Evolutionary conservation across 1,284 basidiomycete genomes (phyloP).

Genomic region (Cutaneotrichosporon sp.): DNA sequence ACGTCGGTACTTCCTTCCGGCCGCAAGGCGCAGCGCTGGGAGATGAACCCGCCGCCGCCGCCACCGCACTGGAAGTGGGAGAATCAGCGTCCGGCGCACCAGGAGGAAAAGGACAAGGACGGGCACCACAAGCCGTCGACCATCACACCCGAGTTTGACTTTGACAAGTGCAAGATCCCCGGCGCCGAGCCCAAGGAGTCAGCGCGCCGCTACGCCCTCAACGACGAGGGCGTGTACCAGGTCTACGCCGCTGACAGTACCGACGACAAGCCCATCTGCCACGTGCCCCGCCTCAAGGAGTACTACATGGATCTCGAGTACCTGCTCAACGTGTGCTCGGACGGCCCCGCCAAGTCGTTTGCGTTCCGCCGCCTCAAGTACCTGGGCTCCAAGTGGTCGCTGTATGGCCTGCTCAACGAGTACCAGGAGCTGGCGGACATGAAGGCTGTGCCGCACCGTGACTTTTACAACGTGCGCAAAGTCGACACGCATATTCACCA

Average conservation of each 20-base stretch:
- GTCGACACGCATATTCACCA: conserved; percentile 99
- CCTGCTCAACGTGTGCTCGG: conserved; percentile 74
- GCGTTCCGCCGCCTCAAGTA: conserved; percentile 91
- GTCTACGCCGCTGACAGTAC: conserved; percentile 54
- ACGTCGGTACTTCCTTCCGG: conserved; percentile 25
- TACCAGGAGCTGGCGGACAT: conserved; percentile 92
- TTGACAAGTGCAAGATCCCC: conserved; percentile 66
- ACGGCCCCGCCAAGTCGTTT: conserved; percentile 93
- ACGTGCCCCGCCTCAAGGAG: conserved; percentile 80
- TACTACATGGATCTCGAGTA: conserved; percentile 97
- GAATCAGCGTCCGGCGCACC: conserved; percentile 18
- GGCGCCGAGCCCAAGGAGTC: conserved; percentile 41
- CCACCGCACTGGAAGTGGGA: conserved; percentile 89
- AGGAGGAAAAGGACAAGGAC: conserved; percentile 26
- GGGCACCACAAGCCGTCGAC: conserved; percentile 13
- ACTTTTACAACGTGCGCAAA: conserved; percentile 98
- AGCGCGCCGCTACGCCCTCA: conserved; percentile 62
- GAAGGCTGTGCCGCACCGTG: conserved; percentile 69
- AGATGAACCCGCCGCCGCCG: conserved; percentile 81
- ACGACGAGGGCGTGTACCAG: conserved; percentile 81
- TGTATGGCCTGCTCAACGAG: conserved; percentile 90
- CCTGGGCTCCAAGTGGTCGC: conserved; percentile 88
- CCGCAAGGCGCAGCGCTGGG: conserved; percentile 54
- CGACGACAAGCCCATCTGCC: conserved; percentile 57
- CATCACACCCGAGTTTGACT: conserved; percentile 46